These are phyloP conservation scores for Oryza glaberrima DNA, from an alignment of 176 grass and related monocot genomes.

Conservation along the genomic window DNA sequence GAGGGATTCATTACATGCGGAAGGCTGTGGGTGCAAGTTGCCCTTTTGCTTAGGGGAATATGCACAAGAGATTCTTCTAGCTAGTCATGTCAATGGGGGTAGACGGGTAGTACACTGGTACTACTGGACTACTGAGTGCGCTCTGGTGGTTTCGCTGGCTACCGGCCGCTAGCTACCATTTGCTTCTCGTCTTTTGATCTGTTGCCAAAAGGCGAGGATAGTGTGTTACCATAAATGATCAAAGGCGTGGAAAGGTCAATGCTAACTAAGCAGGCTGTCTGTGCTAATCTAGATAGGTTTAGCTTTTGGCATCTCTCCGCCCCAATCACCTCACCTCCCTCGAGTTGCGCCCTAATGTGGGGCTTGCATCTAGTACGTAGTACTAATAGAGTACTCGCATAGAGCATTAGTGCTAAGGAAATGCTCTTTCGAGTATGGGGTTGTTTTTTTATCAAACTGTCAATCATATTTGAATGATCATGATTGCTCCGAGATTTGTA, in stretches of 20 bases:
- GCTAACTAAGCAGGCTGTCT: background rate
- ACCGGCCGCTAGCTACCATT: background rate
- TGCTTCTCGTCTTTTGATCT: constrained; percentile 26
- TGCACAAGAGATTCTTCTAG: constrained; percentile 39
- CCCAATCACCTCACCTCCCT: constrained; percentile 12
- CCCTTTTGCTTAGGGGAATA: constrained; percentile 45
- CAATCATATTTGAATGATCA: background rate
- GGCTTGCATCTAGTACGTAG: background rate
- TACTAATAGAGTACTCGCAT: background rate
- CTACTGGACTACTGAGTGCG: background rate
- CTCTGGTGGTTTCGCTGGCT: constrained; percentile 1
- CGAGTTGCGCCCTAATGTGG: background rate
- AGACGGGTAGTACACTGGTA: background rate
- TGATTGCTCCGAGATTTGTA: background rate
- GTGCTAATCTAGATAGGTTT: background rate
- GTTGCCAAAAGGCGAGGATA: constrained; percentile 22
- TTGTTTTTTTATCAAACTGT: background rate
- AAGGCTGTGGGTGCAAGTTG: constrained; percentile 16
- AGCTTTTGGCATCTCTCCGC: background rate
- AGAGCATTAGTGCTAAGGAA: background rate
- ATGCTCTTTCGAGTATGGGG: background rate
- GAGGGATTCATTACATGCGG: constrained; percentile 2
- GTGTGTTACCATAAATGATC: constrained; percentile 21
- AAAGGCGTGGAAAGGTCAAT: constrained; percentile 17
- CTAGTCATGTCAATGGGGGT: background rate